Percentiles rank a stretch among this genome's conserved stretches.
phyloP scores from a whole-genome alignment of 768 basidiomycete species.

The Suillus occidentalis region DNA sequence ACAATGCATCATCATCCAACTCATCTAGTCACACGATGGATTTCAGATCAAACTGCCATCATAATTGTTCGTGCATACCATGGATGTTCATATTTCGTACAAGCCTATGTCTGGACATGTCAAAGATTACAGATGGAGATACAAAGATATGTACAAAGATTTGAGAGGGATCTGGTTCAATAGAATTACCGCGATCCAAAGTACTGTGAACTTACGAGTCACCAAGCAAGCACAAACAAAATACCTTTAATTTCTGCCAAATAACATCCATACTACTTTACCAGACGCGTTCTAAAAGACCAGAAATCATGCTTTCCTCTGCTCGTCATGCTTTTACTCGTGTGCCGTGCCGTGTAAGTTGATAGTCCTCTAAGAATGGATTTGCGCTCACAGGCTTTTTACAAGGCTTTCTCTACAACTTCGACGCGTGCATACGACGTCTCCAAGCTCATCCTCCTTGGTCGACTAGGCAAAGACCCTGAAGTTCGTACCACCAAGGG shows the following conservation, averaged over 20 bases:
- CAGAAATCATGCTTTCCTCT: constrained; percentile 48
- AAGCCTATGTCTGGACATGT: constrained; percentile 91
- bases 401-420: constrained; percentile 66
- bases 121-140: constrained; percentile 15
- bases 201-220: background rate
- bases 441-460: constrained; percentile 76
- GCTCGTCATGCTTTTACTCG: constrained; percentile 46
- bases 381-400: background rate
- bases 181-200: background rate
- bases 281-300: background rate
- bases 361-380: background rate
- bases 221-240: constrained; percentile 19
- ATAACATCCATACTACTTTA: background rate
- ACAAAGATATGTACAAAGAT: constrained; percentile 10
- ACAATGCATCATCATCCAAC: constrained; percentile 78
- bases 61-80: constrained; percentile 38
- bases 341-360: constrained; percentile 49
- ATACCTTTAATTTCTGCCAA: background rate
- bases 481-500: constrained; percentile 66
- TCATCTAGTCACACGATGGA: constrained; percentile 55
- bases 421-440: constrained; percentile 57
- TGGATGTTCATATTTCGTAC: constrained; percentile 83
- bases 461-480: constrained; percentile 69
- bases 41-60: background rate
- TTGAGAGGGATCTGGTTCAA: constrained; percentile 4